Base-by-base conservation (phyloP, 176 grass and related monocot species). In the Saccharum spontaneum region DNA sequence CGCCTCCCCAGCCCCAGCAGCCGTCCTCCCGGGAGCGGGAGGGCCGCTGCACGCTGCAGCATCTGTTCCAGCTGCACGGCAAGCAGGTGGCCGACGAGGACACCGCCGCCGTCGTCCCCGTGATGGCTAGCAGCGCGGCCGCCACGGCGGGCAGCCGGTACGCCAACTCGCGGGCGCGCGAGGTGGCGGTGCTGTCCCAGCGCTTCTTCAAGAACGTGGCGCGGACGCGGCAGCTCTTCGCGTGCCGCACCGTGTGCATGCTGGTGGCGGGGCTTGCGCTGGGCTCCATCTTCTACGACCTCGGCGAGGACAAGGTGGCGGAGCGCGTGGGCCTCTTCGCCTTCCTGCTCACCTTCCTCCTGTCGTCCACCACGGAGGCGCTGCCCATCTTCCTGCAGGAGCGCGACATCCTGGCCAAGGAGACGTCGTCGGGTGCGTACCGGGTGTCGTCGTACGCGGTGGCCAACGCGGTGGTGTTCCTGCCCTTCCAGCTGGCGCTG, bases 331-430 rank as follows among this genome's bases (percentile, higher is more conserved):
- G 79, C 6, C 79, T 81, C 79, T 81, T 81, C 45, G 79, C 79
- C 63, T 81, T 81, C 64, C 64, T 81, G 3, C 79, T 81, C 79
- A 81, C 79, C 28, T 81, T 81, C 79, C 79, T 81, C 11, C 79
- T 81, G 0, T 81, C 79, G 1, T 81, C 79, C 79, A 81, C 79
- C 5, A 81, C 79, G 44, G 79, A 81, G 79, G 79, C 79, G 64
- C 79, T 81, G 63, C 79, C 79, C 79, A 69, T 81, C 79, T 81
- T 81, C 79, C 64, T 81, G 45, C 79, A 81, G 79, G 79, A 81
- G 79, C 79, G 79, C 63, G 79, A 81, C 5, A 81, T 81, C 79
- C 79, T 81, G 3, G 79, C 79, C 64, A 81, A 69, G 79, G 79
- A 81, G 79, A 81, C 79, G 4, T 69, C 64, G 1, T 81, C 79